These are phyloP conservation scores for Hortaea werneckii DNA, from an alignment of 2,329 filamentous ascomycete genomes.

Conservation along the genomic window DNA sequence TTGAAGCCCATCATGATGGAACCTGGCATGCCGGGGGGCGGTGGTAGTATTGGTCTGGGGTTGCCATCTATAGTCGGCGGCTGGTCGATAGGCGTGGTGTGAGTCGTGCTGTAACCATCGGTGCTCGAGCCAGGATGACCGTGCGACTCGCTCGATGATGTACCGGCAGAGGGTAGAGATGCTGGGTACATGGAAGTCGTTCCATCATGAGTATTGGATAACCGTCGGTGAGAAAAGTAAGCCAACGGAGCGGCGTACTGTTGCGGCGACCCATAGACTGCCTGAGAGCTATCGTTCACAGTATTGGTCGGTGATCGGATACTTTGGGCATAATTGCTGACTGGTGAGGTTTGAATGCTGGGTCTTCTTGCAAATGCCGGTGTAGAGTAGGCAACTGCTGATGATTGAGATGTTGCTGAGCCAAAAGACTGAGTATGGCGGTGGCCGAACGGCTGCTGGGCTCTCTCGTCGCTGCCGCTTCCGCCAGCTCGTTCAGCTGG, in stretches of 20 bases:
- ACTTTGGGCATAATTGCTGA: constrained; percentile 10
- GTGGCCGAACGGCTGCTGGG: constrained; percentile 10
- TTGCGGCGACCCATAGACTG: constrained; percentile 16
- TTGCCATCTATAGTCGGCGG: constrained; percentile 22
- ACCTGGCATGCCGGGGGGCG: constrained; percentile 29
- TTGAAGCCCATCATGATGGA: constrained; percentile 38
- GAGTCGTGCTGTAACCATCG: constrained; percentile 25
- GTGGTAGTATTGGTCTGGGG: constrained; percentile 19
- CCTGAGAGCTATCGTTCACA: constrained; percentile 11
- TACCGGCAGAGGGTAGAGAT: constrained; percentile 17
- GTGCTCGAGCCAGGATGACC: constrained; percentile 19
- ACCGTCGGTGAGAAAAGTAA: constrained; percentile 15
- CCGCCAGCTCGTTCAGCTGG: constrained; percentile 17
- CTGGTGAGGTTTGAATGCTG: constrained; percentile 19
- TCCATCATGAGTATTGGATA: constrained; percentile 9
- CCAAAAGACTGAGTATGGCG: constrained; percentile 20
- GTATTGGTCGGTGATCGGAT: constrained; percentile 18
- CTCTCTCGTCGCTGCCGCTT: constrained; percentile 16
- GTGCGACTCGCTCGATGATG: constrained; percentile 22
- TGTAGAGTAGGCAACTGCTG: constrained; percentile 15
- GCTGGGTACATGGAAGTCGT: constrained; percentile 5
- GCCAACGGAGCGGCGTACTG: constrained; percentile 6
- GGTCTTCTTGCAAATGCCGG: constrained; percentile 7
- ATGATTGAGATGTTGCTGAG: constrained; percentile 21
- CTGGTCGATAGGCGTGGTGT: constrained; percentile 26